Base-by-base conservation (phyloP, 2,329 filamentous ascomycete genomes). In the Plectosphaerella plurivora region DNA sequence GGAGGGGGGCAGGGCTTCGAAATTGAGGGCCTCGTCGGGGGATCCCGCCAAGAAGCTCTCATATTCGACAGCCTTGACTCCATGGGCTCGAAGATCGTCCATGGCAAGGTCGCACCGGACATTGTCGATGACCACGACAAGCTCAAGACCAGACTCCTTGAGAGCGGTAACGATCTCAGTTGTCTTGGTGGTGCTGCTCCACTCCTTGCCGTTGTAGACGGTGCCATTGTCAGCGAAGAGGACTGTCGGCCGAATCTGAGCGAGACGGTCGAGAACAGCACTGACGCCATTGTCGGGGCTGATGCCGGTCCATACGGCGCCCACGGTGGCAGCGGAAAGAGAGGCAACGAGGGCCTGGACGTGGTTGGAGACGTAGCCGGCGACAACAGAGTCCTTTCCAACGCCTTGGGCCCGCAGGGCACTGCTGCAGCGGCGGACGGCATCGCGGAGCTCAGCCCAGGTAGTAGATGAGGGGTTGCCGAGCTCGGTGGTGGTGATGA, bases 221-320 rank as follows among this genome's bases (percentile, higher is more conserved):
- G 88, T 87, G 11, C 87, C 91, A 61, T 96, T 94, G 66, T 97
- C 93, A 1, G 89, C 86, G 63, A 97, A 95, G 4, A 97, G 73
- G 1, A 96, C 71, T 54, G 82, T 84, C 4, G 94, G 93, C 55
- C 86, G 82, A 59, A 97, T 94, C 73, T 97, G 94, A 45, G 81
- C 80, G 55, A 97, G 73, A 8, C 94, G 82, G 66, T 97, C 94
- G 24, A 97, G 73, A 1, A 97, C 92, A 15, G 92, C 93, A 61
- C 89, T 90, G 2, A 96, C 89, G 11, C 93, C 93, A 15, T 88
- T 96, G 67, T 97, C 93, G 3, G 93, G 91, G 61, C 89, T 95
- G 47, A 97, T 90, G 7, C 89, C 89, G 1, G 92, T 96, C 93
- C 93, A 97, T 37, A 96, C 82, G 15, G 89, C 92, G 28, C 94